Evolutionary conservation across 768 basidiomycete genomes (phyloP), one percentile per base, ranked within the genome.

Genomic region (Lactarius trivialis): DNA sequence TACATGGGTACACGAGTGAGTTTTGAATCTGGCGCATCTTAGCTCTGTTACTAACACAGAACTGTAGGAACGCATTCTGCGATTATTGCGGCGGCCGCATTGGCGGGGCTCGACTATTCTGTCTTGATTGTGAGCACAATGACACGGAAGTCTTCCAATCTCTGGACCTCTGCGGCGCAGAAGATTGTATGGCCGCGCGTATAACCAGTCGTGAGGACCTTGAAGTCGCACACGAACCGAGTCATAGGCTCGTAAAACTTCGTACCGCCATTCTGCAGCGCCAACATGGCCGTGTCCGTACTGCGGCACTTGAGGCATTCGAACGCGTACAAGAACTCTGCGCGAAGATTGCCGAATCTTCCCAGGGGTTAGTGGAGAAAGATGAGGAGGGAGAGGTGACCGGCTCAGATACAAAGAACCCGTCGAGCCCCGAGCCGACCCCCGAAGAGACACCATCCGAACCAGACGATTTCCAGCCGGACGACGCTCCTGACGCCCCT

Each of bases 191-290:
- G 19, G 28, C 50, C 4, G 50, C 60, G 4, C 58, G 61, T 7
- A 36, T 72, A 32, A 63, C 56, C 30, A 39, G 37, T 12, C 37
- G 68, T 30, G 21, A 56, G 15, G 64, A 67, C 62, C 60, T 71
- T 39, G 41, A 67, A 15, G 60, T 49, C 8, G 53, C 67, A 3
- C 75, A 76, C 55, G 65, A 68, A 19, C 69, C 73, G 12, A 64
- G 55, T 14, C 75, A 76, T 60, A 69, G 68, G 51, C 60, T 74
- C 15, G 60, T 74, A 58, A 74, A 74, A 48, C 60, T 71, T 15
- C 67, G 69, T 26, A 66, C 68, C 8, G 55, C 33, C 65, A 17
- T 58, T 55, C 67, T 34, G 26, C 12, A 2, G 3, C 51, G 34
- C 14, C 43, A 48, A 6, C 2, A 32, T 21, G 57, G 62, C 24